phyloP scores from a whole-genome alignment of 345 rosid genomes.

The Theobroma cacao region DNA sequence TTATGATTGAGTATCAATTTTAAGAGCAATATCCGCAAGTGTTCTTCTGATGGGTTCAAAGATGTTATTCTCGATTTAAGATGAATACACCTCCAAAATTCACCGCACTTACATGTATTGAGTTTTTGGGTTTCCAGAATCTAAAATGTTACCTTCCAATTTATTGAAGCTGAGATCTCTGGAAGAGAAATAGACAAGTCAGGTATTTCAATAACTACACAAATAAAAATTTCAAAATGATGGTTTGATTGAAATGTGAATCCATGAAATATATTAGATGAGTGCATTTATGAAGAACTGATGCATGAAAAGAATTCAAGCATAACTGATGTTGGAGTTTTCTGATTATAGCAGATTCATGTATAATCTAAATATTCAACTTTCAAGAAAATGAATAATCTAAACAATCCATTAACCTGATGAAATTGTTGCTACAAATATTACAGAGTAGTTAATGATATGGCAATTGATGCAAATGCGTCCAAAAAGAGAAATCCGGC shows the following conservation, averaged over 20 bases:
- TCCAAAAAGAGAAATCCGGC: background rate
- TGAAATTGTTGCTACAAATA: background rate
- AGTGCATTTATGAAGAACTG: background rate
- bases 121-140: slow-evolving; percentile 14
- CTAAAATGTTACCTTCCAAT: slow-evolving; percentile 39
- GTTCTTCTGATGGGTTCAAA: background rate
- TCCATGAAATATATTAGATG: background rate
- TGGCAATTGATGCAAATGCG: background rate
- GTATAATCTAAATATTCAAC: background rate
- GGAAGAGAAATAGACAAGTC: background rate
- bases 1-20: background rate
- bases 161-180: slow-evolving; percentile 63
- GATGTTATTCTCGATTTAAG: background rate
- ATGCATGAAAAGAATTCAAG: background rate
- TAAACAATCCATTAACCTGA: background rate
- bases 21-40: background rate
- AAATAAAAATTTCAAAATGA: background rate
- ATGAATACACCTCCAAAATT: background rate
- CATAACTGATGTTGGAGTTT: background rate
- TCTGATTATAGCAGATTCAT: background rate
- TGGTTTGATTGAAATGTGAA: background rate
- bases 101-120: slow-evolving; percentile 35
- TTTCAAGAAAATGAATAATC: background rate
- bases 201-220: background rate
- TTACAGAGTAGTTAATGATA: background rate